Evolutionary conservation across 2,329 filamentous ascomycete genomes (phyloP), one percentile per base, ranked within the genome.

Genomic region (Alternaria sp.): DNA sequence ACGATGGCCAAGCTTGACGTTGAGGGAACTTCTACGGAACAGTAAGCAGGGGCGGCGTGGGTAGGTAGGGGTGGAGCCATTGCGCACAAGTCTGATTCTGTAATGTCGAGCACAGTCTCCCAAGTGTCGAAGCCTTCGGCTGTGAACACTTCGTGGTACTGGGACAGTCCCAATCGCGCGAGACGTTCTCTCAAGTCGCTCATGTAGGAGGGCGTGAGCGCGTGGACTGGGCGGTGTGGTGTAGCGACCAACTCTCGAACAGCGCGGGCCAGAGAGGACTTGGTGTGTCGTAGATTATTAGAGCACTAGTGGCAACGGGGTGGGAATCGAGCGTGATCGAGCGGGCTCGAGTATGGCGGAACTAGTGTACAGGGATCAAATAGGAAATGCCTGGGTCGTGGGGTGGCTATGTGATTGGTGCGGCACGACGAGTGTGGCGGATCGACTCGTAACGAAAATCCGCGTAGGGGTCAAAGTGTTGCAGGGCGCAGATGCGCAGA

Each of bases 121-220:
- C 92, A 95, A 11, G 89, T 89, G 78, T 96, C 92, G 78, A 96
- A 96, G 4, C 92, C 92, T 80, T 95, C 91, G 57, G 92, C 88
- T 46, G 92, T 77, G 71, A 96, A 92, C 59, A 84, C 81, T 69
- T 90, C 85, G 63, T 92, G 86, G 81, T 96, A 95, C 81, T 93
- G 91, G 81, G 88, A 84, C 79, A 96, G 85, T 77, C 91, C 92
- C 84, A 95, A 85, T 84, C 92, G 90, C 81, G 87, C 86, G 77
- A 95, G 89, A 69, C 90, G 86, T 40, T 85, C 81, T 69, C 85
- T 87, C 73, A 96, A 83, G 79, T 88, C 86, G 85, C 85, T 88
- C 88, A 91, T 91, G 75, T 81, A 81, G 77, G 49, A 62, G 59
- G 61, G 63, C 57, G 66, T 65, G 32, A 43, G 58, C 40, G 57